Conservation (phyloP, 2,329 filamentous ascomycete genomes). For the Trichoderma sp. region DNA sequence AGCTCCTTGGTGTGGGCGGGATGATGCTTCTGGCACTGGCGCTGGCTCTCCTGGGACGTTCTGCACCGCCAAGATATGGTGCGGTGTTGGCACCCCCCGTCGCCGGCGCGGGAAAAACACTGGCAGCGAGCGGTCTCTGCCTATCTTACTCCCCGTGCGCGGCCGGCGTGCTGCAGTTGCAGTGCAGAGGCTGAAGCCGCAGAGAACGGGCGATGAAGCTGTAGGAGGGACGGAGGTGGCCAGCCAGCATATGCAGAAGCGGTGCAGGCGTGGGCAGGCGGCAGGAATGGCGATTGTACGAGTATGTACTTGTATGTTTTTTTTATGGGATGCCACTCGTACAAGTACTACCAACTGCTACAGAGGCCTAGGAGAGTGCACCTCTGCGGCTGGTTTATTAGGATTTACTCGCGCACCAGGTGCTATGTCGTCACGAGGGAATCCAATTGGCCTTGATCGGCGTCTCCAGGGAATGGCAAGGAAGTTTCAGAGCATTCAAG, state of each 20-base stretch:
- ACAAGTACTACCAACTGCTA: background rate
- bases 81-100: constrained; percentile 23
- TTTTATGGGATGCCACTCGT: background rate
- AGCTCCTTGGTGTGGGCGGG: constrained; percentile 22
- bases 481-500: constrained; percentile 25
- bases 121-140: background rate
- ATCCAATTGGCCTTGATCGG: constrained; percentile 24
- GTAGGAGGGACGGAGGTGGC: constrained; percentile 1
- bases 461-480: constrained; percentile 28
- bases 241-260: constrained; percentile 22
- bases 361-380: background rate
- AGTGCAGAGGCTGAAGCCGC: constrained; percentile 1
- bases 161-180: background rate
- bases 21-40: background rate
- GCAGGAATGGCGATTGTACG: constrained; percentile 8
- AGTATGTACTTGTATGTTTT: background rate
- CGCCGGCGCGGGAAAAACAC: constrained; percentile 21
- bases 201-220: constrained; percentile 16
- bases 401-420: constrained; percentile 21
- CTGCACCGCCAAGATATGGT: constrained; percentile 26
- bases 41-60: constrained; percentile 28
- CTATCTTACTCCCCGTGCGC: constrained; percentile 13
- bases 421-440: constrained; percentile 26
- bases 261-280: constrained; percentile 17
- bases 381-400: background rate